Percentiles rank a stretch among this genome's conserved stretches.
Conservation (phyloP, 495 filamentous ascomycete genomes). For the Penicillium mononematosum region DNA sequence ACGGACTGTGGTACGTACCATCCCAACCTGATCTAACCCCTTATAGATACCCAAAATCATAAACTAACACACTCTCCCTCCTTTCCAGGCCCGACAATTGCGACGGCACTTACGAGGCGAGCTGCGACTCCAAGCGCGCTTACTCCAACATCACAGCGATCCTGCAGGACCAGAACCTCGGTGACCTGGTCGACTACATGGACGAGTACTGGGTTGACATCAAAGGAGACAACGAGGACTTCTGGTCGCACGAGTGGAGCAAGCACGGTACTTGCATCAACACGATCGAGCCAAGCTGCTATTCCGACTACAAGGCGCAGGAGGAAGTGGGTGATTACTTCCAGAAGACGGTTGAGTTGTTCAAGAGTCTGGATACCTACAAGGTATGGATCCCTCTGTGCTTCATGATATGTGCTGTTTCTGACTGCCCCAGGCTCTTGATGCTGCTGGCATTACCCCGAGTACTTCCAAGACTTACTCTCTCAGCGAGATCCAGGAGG, state of each 20-base stretch:
- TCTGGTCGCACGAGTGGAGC: conserved; percentile 82
- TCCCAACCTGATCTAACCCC: not conserved
- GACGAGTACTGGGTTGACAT: conserved; percentile 66
- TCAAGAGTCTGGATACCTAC: conserved; percentile 63
- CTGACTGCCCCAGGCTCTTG: conserved; percentile 46
- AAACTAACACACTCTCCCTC: not conserved
- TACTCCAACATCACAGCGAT: conserved; percentile 67
- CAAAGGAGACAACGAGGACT: conserved; percentile 57
- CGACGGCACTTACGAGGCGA: conserved; percentile 69
- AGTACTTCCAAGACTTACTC: conserved; percentile 59
- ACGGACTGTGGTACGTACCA: conserved; percentile 62
- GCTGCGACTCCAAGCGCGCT: conserved; percentile 61
- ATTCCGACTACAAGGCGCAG: conserved; percentile 57
- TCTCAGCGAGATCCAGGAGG: conserved; percentile 56
- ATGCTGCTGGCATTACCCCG: conserved; percentile 63
- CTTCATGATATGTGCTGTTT: not conserved
- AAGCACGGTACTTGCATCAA: conserved; percentile 70
- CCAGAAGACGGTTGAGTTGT: conserved; percentile 55
- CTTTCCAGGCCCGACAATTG: conserved; percentile 69
- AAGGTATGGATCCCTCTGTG: conserved; percentile 35
- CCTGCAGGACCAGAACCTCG: conserved; percentile 54
- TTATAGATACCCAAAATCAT: not conserved
- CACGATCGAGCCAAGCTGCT: conserved; percentile 69
- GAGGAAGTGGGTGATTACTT: conserved; percentile 61
- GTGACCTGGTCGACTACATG: conserved; percentile 66